phyloP scores from a whole-genome alignment of 73 alveolate species.

The Paramecium sonneborni region DNA sequence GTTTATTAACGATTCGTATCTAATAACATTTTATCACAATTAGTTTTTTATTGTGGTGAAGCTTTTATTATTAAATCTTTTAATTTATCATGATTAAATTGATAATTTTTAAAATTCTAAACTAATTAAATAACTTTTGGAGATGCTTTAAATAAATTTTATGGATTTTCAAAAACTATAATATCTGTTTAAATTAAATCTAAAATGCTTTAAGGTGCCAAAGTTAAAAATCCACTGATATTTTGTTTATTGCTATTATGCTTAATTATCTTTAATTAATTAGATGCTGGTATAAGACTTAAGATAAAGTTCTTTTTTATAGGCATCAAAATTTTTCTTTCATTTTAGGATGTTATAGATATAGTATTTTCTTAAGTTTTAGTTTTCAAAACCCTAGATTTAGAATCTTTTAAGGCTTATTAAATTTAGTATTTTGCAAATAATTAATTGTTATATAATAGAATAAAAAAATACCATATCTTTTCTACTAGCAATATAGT shows the following conservation, averaged over 20 bases:
- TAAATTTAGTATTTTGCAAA: background rate
- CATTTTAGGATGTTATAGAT: background rate
- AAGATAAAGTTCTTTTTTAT: background rate
- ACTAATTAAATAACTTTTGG: background rate
- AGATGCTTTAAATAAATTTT: background rate
- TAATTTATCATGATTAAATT: background rate
- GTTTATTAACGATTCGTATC: slow-evolving; percentile 16
- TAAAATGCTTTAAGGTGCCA: background rate
- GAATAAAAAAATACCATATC: background rate
- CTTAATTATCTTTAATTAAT: background rate
- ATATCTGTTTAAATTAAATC: background rate
- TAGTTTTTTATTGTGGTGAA: background rate
- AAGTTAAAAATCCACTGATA: background rate
- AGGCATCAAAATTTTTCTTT: background rate
- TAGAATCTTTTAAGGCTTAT: background rate
- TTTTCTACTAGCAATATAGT: background rate
- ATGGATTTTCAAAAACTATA: background rate
- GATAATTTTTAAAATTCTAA: background rate
- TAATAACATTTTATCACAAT: background rate
- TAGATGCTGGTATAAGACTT: background rate
- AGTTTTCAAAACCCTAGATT: background rate
- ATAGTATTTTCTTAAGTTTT: background rate
- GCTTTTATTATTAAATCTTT: background rate
- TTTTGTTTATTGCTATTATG: background rate
- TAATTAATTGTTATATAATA: background rate